Evolutionary conservation across 2,329 filamentous ascomycete genomes (phyloP), one percentile per base, ranked within the genome.

Genomic region (Aspergillus aculeatinus): DNA sequence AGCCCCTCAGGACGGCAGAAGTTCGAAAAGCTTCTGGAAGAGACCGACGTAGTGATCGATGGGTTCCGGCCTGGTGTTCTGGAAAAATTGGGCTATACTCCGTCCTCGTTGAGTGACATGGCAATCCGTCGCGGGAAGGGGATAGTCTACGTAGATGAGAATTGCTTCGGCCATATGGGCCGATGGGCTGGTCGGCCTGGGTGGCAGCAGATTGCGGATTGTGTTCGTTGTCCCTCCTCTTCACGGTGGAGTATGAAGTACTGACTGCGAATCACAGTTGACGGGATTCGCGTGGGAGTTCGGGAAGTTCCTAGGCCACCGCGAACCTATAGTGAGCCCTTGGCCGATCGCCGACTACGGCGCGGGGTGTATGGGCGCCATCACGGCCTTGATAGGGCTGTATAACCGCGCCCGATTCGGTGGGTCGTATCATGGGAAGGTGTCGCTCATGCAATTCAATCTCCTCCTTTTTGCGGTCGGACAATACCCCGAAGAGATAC

Each of bases 291-390:
- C 50, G 12, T 35, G 50, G n/a, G 33, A 14, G 3, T 35, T 35
- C 16, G 50, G 50, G 21, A 14, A 19, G 21, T 49, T 58, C 31
- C 16, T 58, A 11, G n/a, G 39, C 7, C 31, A 25, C 9, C 10
- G 3, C 14, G 39, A 35, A 4, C 57, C 57, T 2, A 58, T 58
- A 4, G 50, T 58, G 21, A 53, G 49, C 3, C 57, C 57, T 0
- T 48, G 52, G 14, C 57, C 57, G 4, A 49, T 58, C 5, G 57
- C 57, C 5, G 57, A 58, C 50, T 58, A 48, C 27, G 57, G 57
- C 3, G 57, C 57, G 2, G 57, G 57, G 1, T 58, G 57, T 6
- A 58, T 58, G 50, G 57, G 57, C 1, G 39, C 57, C 2, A 58
- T 58, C 39, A 21, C 50, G 16, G 57, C 57, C 4, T 29, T 54